phyloP scores from a whole-genome alignment of 306 rosid genomes.

The Fragaria ananassa region DNA sequence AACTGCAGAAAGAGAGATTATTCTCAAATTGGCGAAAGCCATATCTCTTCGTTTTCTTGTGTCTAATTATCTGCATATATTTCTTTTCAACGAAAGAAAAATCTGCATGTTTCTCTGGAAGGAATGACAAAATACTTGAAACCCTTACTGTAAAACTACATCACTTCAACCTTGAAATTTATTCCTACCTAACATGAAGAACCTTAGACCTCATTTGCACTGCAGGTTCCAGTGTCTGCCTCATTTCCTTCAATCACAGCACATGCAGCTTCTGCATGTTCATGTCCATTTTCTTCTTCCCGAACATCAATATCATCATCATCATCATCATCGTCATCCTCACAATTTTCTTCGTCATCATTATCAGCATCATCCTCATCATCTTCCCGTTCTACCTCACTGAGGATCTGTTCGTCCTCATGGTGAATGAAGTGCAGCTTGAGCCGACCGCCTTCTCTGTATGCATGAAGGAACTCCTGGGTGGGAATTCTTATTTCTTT shows the following conservation, averaged over 20 bases:
- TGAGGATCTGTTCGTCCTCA: slow-evolving; percentile 28
- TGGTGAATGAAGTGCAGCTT: slow-evolving; percentile 60
- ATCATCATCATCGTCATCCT: slow-evolving; percentile 19
- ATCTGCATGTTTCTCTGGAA: not conserved
- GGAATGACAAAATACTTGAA: not conserved
- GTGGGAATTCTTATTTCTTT: slow-evolving; percentile 56
- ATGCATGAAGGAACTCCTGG: slow-evolving; percentile 69
- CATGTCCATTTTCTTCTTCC: not conserved
- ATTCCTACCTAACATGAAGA: slow-evolving; percentile 14
- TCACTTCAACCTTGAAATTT: slow-evolving; percentile 4
- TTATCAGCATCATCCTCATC: slow-evolving; percentile 1
- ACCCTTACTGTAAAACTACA: not conserved
- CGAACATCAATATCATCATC: slow-evolving; percentile 2
- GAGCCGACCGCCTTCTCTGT: slow-evolving; percentile 77
- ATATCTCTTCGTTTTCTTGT: not conserved
- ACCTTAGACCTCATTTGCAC: slow-evolving; percentile 1
- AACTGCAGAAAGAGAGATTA: slow-evolving; percentile 2
- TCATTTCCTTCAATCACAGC: slow-evolving; percentile 6
- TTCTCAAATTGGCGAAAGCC: not conserved
- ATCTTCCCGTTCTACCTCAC: slow-evolving; percentile 17
- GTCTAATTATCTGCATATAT: slow-evolving; percentile 12
- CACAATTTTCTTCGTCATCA: slow-evolving; percentile 9
- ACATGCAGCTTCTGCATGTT: not conserved
- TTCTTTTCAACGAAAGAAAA: not conserved
- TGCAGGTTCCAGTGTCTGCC: not conserved